phyloP scores from a whole-genome alignment of 2,329 filamentous ascomycete species.

The Sordariomycetes sp. region DNA sequence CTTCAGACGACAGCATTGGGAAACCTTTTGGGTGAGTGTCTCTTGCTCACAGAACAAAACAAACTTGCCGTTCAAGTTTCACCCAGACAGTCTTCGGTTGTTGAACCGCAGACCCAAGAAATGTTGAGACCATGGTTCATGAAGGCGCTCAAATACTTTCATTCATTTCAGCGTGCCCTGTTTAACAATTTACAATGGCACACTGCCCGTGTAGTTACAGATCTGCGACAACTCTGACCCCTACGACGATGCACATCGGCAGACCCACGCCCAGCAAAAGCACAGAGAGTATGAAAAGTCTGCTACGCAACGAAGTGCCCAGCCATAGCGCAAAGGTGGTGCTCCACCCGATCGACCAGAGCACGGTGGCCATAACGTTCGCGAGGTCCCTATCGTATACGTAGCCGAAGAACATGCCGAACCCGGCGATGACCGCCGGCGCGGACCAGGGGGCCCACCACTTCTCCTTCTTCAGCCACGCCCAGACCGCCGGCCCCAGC shows the following conservation, averaged over 20 bases:
- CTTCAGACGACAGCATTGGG: no score
- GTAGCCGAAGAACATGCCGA: no score
- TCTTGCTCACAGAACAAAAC: no score
- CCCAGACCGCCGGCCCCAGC: not conserved
- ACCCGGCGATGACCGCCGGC: not conserved
- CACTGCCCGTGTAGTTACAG: not conserved
- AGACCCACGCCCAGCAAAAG: constrained; percentile 11
- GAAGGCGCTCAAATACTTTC: no score
- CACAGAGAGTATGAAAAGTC: constrained; percentile 8
- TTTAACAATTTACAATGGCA: not conserved
- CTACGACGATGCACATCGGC: constrained; percentile 8
- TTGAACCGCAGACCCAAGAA: no score
- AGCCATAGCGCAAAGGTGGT: constrained; percentile 13
- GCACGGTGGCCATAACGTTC: no score
- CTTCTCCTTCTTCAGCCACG: constrained; percentile 5
- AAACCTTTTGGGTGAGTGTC: no score
- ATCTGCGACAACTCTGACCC: not conserved
- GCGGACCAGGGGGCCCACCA: constrained; percentile 2
- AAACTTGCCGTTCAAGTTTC: no score
- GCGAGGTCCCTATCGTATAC: not conserved
- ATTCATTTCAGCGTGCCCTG: no score
- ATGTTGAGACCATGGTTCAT: no score
- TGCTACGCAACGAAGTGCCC: constrained; percentile 14
- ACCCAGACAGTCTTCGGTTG: no score
- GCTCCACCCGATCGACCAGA: not conserved